Percentiles rank a stretch among this genome's conserved stretches.
Conservation (phyloP, 2,329 filamentous ascomycete genomes). For the Bipolaris oryzae region DNA sequence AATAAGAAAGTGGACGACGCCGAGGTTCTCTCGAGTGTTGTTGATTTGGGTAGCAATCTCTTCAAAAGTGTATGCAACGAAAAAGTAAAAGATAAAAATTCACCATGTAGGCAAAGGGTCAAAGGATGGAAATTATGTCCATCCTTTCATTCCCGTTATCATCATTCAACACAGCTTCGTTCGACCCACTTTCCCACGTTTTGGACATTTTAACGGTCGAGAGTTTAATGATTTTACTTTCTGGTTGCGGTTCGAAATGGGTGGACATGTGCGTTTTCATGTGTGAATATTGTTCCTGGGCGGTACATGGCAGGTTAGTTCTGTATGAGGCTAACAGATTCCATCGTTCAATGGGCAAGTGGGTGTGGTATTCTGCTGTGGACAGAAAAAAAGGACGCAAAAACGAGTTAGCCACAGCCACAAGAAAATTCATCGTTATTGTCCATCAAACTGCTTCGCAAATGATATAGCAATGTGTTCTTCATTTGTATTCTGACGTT, state of each 20-base stretch:
- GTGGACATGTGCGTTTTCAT: slow-evolving; percentile 9
- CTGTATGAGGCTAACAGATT: neutral
- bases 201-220: too few species aligned
- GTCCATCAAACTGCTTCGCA: slow-evolving; percentile 6
- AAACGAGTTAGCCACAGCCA: slow-evolving; percentile 10
- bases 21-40: neutral
- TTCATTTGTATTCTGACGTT: slow-evolving; percentile 12
- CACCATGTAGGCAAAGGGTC: too few species aligned
- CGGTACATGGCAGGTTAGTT: slow-evolving; percentile 9
- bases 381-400: neutral
- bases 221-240: slow-evolving; percentile 8
- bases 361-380: neutral
- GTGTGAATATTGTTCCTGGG: slow-evolving; percentile 5
- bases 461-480: neutral
- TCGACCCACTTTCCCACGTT: slow-evolving; percentile 13
- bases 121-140: too few species aligned
- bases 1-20: too few species aligned
- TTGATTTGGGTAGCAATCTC: neutral
- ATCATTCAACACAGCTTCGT: slow-evolving; percentile 14
- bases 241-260: neutral
- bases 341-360: neutral
- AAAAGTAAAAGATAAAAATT: too few species aligned
- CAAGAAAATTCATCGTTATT: slow-evolving; percentile 3
- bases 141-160: neutral
- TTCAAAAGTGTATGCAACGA: too few species aligned